Base-by-base conservation (phyloP, 306 rosid genomes). In the Arachis hypogaea region DNA sequence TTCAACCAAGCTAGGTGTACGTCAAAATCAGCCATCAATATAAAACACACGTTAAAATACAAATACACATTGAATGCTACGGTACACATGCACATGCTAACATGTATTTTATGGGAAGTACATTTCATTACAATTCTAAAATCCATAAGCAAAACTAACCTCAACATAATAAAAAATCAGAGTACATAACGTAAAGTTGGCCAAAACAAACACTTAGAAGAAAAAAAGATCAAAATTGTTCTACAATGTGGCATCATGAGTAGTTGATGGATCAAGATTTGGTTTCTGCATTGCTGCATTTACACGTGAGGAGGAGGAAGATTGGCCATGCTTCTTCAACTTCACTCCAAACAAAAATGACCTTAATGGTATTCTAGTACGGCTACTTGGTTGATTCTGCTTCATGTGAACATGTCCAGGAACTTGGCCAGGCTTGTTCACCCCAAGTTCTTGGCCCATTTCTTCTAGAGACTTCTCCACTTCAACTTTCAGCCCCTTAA, bases 291-390 rank as follows among this genome's bases (percentile, higher is more conserved):
- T 36, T 51, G 82, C 29, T 36, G 96, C 88, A 83, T 66, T 85
- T 6, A 51, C 88, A 62, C 97, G 81, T 2, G 93, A 65, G 59
- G 80, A 81, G 51, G 80, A 55, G 1, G 96, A 86, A 72, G 96
- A 86, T 69, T 86, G 89, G 77, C 50, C 86, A 63, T 85, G 89
- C 80, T 74, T 90, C 89, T 72, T 94, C 59, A 86, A 69, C 92
- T 87, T 95, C 5, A 81, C 83, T 62, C 99, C 99, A 22, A 95
- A 95, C 81, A 95, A 77, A 86, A 95, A 92, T 12, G 98, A 90
- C 84, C 83, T 77, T 66, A 92, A 78, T 0, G 99, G 97, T 60
- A 90, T 71, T 70, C 88, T 83, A 68, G 78, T 38, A 29, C 88
- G 73, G 54, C 66, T 76, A 2, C 28, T 22, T 22, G 28, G 28